A percentile compares a stretch with the other conserved stretches of the same genome.
These are phyloP conservation scores for Leccinum colubrinum DNA, from an alignment of 1,284 basidiomycete genomes.

Conservation along the genomic window DNA sequence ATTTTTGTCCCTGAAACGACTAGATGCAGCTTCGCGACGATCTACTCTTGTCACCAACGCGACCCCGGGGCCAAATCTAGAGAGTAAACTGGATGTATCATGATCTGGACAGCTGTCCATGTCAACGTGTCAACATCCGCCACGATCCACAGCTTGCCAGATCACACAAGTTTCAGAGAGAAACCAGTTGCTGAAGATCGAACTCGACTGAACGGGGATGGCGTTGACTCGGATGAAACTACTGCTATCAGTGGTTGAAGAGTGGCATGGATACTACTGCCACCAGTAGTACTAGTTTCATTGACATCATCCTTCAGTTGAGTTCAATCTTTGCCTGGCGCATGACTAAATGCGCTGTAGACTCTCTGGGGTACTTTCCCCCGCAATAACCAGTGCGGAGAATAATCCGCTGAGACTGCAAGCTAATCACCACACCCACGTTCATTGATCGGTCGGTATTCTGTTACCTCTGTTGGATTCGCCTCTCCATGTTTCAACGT, in stretches of 20 bases:
- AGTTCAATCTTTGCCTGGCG: neutral
- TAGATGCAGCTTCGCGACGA: too few relatives aligned
- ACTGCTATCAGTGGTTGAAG: neutral
- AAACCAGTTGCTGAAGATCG: neutral
- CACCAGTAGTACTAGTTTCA: neutral
- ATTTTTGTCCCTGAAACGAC: too few relatives aligned
- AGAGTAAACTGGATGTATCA: too few relatives aligned
- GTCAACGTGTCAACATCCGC: too few relatives aligned
- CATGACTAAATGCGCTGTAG: neutral
- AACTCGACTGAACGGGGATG: too few relatives aligned
- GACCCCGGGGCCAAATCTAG: too few relatives aligned
- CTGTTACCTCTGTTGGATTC: neutral
- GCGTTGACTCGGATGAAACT: neutral
- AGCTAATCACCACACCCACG: neutral
- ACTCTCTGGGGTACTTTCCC: neutral
- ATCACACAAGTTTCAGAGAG: neutral
- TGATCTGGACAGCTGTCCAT: too few relatives aligned
- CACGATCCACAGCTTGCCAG: too few relatives aligned
- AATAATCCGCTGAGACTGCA: too few relatives aligned
- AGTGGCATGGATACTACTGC: neutral
- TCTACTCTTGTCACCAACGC: too few relatives aligned
- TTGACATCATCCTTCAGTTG: neutral
- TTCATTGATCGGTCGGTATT: neutral
- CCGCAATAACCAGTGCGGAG: neutral
- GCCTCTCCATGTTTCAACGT: neutral